Conservation (phyloP, 805 yeast species). For the Dipodascus geniculatus region DNA sequence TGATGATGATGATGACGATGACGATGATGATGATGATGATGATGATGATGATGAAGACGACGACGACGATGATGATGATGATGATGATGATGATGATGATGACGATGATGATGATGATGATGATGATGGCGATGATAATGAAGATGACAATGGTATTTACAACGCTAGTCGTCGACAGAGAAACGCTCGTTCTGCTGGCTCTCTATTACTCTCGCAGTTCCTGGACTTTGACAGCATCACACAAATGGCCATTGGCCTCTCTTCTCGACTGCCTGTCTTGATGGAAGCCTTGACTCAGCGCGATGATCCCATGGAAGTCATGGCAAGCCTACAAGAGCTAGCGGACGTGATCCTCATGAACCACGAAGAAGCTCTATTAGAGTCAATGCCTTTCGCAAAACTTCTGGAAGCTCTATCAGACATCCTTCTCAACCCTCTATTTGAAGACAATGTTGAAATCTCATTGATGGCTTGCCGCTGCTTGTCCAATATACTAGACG, state of each 20-base stretch:
- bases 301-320: slow-evolving; percentile 20
- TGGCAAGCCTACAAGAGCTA: slow-evolving; percentile 24
- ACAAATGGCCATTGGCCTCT: slow-evolving; percentile 21
- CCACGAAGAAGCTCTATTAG: slow-evolving; percentile 20
- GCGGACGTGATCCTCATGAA: slow-evolving; percentile 24
- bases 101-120: slow-evolving; percentile 18
- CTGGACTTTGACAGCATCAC: slow-evolving; percentile 14
- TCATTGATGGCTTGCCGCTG: slow-evolving; percentile 78
- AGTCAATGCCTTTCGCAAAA: slow-evolving; percentile 42
- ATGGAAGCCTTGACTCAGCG: slow-evolving; percentile 17
- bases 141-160: slow-evolving; percentile 16
- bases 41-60: slow-evolving; percentile 17
- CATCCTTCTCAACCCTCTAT: slow-evolving; percentile 44
- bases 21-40: slow-evolving; percentile 18
- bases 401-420: slow-evolving; percentile 43
- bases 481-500: slow-evolving; percentile 68
- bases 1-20: slow-evolving; percentile 11
- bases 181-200: slow-evolving; percentile 10
- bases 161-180: not conserved
- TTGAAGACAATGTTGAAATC: slow-evolving; percentile 61
- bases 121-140: slow-evolving; percentile 16
- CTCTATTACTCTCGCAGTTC: slow-evolving; percentile 6
- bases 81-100: slow-evolving; percentile 19
- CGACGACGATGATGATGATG: slow-evolving; percentile 14
- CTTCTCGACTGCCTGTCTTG: slow-evolving; percentile 16